Conservation (phyloP, 2,329 filamentous ascomycete genomes). For the Botrytis galanthina region DNA sequence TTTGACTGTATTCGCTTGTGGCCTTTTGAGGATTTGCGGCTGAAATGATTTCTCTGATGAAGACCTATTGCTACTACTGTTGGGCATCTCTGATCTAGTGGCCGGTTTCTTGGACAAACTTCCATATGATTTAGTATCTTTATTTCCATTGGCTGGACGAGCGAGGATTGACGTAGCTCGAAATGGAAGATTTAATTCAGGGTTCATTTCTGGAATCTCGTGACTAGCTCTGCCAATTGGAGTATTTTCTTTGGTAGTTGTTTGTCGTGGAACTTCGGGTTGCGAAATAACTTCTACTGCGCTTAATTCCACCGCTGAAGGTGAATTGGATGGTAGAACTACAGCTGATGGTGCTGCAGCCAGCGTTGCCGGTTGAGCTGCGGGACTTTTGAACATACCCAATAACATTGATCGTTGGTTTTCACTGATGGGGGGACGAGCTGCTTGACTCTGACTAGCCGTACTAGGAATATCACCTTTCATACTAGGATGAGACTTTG, state of each 20-base stretch:
- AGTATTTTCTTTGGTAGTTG: conserved; percentile 20
- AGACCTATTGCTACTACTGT: conserved; percentile 22
- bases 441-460: conserved; percentile 16
- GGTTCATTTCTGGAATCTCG: conserved; percentile 28
- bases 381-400: conserved; percentile 37
- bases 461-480: background rate
- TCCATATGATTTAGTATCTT: conserved; percentile 19
- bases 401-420: conserved; percentile 35
- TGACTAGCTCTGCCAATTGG: background rate
- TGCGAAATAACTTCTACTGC: conserved; percentile 35
- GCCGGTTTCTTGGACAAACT: conserved; percentile 8
- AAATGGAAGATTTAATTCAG: conserved; percentile 35
- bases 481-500: conserved; percentile 16
- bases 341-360: conserved; percentile 26
- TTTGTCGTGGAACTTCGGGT: background rate
- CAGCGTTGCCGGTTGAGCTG: conserved; percentile 24
- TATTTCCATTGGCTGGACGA: conserved; percentile 30
- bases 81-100: conserved; percentile 1
- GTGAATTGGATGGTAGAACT: conserved; percentile 31
- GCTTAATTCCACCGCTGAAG: conserved; percentile 38
- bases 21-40: conserved; percentile 53
- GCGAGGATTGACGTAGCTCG: conserved; percentile 34
- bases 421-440: conserved; percentile 32
- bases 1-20: conserved; percentile 40
- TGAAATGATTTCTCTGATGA: conserved; percentile 47